Base-by-base conservation (phyloP, 192 early-diverging fungal species). In the Coemansia sp. region DNA sequence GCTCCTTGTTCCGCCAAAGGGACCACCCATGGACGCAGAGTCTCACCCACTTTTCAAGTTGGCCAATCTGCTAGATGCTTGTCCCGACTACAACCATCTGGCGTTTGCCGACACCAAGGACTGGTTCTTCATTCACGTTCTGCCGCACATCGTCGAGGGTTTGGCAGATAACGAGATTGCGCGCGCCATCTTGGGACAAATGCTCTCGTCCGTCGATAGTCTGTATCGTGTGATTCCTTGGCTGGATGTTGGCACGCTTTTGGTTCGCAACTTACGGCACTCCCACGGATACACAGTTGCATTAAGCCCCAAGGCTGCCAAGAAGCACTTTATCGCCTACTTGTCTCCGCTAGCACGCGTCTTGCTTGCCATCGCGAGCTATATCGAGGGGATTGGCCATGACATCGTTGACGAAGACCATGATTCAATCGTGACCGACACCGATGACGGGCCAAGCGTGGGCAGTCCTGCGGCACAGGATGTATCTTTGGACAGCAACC, bases 271-370 rank as follows among this genome's bases (percentile, higher is more conserved):
- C 20, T 52, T 76, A 12, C 73, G 76, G 7, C 71, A 75, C 10
- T 63, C 65, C 38, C 67, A 78, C n/a, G 81, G 81, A 8, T 71
- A 59, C 15, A 70, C 77, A 12, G 81, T 79, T 16, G 70, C 73
- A 3, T 73, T 84, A 68, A 55, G 24, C n/a, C 20, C 77, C 4
- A 13, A 38, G 2, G 20, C 61, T 15, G 81, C 81, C 8, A 84
- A 79, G 54, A 18, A 41, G 24, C 63, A 84, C 43, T 84, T 84
- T 70, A 57, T 84, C n/a, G 52, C 67, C 2, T 79, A 68, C 24
- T 20, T 84, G 44, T 78, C 81, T 52, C 81, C 81, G 7, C 65
- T 84, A 20, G 74, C 81, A 7, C 76, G 81, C 12, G 54, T 84
- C 22, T 67, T 84, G n/a, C 29, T 84, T 42, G 73, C 69, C 16